Evolutionary conservation across 805 yeast species (phyloP).

Genomic region (Candida tammaniensis): DNA sequence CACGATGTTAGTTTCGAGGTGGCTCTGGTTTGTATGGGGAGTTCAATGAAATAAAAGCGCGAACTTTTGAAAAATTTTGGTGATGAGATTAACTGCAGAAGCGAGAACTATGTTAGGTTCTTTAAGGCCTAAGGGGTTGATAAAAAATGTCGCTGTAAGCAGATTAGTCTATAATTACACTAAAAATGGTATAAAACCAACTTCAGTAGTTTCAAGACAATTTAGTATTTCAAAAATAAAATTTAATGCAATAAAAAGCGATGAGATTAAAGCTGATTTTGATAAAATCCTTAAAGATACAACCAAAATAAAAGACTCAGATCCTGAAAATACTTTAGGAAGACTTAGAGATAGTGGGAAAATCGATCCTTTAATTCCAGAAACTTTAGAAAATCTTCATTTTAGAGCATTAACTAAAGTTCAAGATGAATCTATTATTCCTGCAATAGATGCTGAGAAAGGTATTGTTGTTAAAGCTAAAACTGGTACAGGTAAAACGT

Average conservation of each 20-base stretch:
- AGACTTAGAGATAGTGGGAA: constrained; percentile 11
- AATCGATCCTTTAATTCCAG: constrained; percentile 15
- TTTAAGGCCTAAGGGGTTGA: too few species aligned
- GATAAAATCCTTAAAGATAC: constrained; percentile 1
- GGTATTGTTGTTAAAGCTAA: constrained; percentile 87
- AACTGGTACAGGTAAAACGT: constrained; percentile 94
- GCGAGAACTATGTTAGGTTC: too few species aligned
- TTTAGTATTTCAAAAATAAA: too few species aligned
- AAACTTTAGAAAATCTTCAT: constrained; percentile 41
- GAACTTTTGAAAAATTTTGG: too few species aligned
- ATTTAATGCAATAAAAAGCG: too few species aligned
- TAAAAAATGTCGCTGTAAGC: too few species aligned
- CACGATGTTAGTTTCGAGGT: too few species aligned
- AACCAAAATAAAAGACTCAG: constrained; percentile 3
- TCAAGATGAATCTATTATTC: constrained; percentile 60
- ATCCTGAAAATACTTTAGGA: constrained; percentile 12
- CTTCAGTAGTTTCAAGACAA: too few species aligned
- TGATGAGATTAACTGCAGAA: too few species aligned
- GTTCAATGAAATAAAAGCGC: too few species aligned
- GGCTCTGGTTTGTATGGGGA: too few species aligned
- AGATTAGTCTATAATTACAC: too few species aligned
- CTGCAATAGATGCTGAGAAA: constrained; percentile 48
- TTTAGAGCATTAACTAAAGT: constrained; percentile 62
- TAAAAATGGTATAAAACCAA: not conserved
- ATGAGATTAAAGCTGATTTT: not conserved